Evolutionary conservation across 2,329 filamentous ascomycete genomes (phyloP), one percentile per base, ranked within the genome.

Genomic region (Botrytis byssoidea): DNA sequence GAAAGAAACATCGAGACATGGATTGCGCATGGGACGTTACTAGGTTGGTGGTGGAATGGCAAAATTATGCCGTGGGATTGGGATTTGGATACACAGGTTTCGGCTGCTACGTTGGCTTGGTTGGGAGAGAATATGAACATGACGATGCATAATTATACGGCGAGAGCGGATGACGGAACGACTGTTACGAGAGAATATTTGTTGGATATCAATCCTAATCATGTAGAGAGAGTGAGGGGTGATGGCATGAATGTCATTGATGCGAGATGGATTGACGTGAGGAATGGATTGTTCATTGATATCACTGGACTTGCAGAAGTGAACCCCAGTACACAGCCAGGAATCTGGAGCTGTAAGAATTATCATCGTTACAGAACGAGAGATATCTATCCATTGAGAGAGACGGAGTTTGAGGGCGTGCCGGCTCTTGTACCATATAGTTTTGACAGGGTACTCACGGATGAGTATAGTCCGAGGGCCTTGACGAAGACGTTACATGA

Each of bases 41-140:
- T 97, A 35, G 93, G 93, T 20, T 97, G 93, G 93, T 96, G 92
- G 92, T 97, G 93, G 93, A 95, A 94, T 81, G 87, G 85, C 60
- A 83, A 89, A 83, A 90, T 93, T 80, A 89, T 95, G 84, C 92
- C 93, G 0, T 95, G 93, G 93, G 93, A 96, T 82, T 92, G 90
- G 84, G 93, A 97, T 81, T 85, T 96, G 64, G 93, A 97, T 82
- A 92, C 93, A 0, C 93, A 96, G 83, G 90, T 96, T 42, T 89
- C 90, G 29, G 88, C 87, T 72, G 83, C 85, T 46, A 94, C 93
- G 1, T 85, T 96, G 64, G 82, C 85, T 51, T 89, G 89, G 81
- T 84, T 96, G 40, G 92, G 86, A 46, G 83, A 88, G 73, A 84
- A 89, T 75, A 86, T 90, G 82, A 96, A 96, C 83, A 87, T 88